These are phyloP conservation scores for Gryganskiella cystojenkinii DNA, from an alignment of 192 early-diverging fungal species.

Conservation along the genomic window DNA sequence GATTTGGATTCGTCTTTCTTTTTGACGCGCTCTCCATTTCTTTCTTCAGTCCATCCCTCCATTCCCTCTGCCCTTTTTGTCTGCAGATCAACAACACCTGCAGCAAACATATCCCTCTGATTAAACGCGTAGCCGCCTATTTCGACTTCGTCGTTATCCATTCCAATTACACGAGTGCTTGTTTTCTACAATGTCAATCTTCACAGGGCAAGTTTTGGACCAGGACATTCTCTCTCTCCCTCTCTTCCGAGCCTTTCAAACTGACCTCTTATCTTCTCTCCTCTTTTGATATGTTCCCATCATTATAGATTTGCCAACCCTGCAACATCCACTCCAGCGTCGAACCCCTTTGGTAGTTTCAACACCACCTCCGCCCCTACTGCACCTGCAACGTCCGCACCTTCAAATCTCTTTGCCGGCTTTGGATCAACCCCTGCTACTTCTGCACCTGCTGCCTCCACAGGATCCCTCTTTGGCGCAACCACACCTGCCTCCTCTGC, in stretches of 20 bases:
- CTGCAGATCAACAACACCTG: too few species aligned
- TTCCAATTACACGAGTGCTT: background rate
- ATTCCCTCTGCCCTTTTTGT: too few species aligned
- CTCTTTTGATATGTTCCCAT: background rate
- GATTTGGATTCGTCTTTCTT: too few species aligned
- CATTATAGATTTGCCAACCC: background rate
- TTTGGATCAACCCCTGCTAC: constrained; percentile 3
- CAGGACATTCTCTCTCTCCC: background rate
- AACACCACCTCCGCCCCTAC: background rate
- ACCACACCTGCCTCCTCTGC: background rate
- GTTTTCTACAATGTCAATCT: constrained; percentile 7
- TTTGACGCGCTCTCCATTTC: too few species aligned
- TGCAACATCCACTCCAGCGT: background rate
- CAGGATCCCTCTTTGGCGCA: background rate
- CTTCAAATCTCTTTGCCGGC: background rate
- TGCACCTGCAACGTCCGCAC: constrained; percentile 6
- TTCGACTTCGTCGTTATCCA: too few species aligned
- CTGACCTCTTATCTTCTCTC: background rate
- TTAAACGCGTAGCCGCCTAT: too few species aligned
- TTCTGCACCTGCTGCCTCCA: constrained; percentile 1
- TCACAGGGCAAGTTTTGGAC: constrained; percentile 6
- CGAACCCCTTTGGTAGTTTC: background rate
- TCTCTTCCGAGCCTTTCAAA: background rate
- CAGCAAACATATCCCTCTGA: too few species aligned
- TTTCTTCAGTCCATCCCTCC: too few species aligned